Evolutionary conservation across 2,329 filamentous ascomycete species (phyloP).

Genomic region (Nothophoma quercina): DNA sequence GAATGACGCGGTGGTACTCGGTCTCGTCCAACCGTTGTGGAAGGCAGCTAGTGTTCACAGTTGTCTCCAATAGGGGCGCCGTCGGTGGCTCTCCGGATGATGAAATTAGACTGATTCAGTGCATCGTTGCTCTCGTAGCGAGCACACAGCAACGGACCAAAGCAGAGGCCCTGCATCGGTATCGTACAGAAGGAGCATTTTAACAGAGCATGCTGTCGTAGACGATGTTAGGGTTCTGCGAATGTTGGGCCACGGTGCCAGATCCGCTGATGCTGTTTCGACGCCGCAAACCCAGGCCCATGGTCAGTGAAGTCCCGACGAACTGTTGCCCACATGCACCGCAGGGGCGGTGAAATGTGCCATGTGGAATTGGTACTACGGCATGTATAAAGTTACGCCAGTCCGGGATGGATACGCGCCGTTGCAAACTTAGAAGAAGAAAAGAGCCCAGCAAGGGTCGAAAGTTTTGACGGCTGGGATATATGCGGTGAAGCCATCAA

Average conservation of each 20-base stretch:
- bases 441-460: neutral
- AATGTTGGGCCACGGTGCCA: neutral
- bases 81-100: neutral
- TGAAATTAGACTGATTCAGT: neutral
- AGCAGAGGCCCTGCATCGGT: conserved; percentile 10
- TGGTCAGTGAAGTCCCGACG: conserved; percentile 3
- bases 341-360: conserved; percentile 7
- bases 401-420: neutral
- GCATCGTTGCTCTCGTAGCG: conserved; percentile 7
- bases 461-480: neutral
- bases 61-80: neutral
- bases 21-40: neutral
- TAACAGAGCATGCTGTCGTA: conserved; percentile 4
- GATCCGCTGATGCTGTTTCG: conserved; percentile 4
- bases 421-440: neutral
- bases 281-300: conserved; percentile 13
- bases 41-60: conserved; percentile 1
- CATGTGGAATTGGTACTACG: neutral
- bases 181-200: neutral
- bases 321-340: neutral
- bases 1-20: conserved; percentile 1
- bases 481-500: conserved; percentile 9
- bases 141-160: conserved; percentile 1
- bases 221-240: neutral
- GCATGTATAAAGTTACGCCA: neutral